Base-by-base conservation (phyloP, 176 grass and related monocot species). In the Echinochloa phyllopogon region DNA sequence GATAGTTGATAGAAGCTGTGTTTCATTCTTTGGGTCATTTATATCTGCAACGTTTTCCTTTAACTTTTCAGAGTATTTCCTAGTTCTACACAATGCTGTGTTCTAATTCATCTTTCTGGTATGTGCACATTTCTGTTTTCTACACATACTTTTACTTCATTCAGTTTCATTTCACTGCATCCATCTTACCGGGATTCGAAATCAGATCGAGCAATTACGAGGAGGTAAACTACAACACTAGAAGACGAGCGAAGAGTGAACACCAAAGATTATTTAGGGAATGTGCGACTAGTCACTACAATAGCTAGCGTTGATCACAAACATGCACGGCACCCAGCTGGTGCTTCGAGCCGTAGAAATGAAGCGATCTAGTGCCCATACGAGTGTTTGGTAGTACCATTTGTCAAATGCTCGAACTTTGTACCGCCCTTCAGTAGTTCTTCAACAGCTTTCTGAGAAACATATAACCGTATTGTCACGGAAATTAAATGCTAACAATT, bases 381-480 rank as follows among this genome's bases (percentile, higher is more conserved):
- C 5, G 84, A 87, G 44, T 33, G 74, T 16, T 69, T 66, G n/a
- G 88, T 90, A 9, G 41, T 42, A 10, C 88, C 79, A 4, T 90
- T 90, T 42, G 79, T 74, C 84, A 87, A 6, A 24, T 67, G 74
- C 79, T 83, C 91, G 63, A 78, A 78, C 53, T 91, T 81, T 4
- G 51, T 27, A 43, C 38, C 21, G 57, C 80, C 84, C 25, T 73
- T 65, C 43, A 88, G 82, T 80, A 96, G 55, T 76, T 97, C 83
- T 74, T 92, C 80, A 36, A 94, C 86, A 55, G 83, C 91, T 94
- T 89, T 90, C 96, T 98, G 93, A 86, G 68, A 68, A 83, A 79
- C 71, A 80, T 40, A 77, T 45, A 17, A 51, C 64, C 10, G 36
- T 8, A 14, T 40, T 81, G 12, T 81, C 78, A 77, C 13, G 2